Percentiles rank a stretch among this genome's conserved stretches.
Conservation (phyloP, 31 red algal species). For the Asparagopsis taxiformis region DNA sequence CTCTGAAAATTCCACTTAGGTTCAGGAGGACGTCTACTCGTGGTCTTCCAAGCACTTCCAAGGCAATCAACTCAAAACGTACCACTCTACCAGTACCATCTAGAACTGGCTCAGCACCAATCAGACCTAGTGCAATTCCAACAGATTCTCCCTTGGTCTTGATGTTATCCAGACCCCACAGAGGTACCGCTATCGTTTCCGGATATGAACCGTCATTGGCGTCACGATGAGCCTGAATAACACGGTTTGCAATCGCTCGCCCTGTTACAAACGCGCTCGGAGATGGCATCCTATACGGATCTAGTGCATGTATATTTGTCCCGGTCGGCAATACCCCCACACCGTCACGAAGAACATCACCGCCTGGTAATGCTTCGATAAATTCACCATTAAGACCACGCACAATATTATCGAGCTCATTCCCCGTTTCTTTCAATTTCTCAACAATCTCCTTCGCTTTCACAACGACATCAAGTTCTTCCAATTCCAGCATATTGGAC, state of each 20-base stretch:
- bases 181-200: constrained; percentile 70
- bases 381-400: constrained; percentile 57
- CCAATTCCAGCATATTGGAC: neutral
- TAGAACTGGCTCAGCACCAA: constrained; percentile 45
- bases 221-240: constrained; percentile 35
- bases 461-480: neutral
- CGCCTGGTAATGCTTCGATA: constrained; percentile 66
- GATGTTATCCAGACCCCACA: constrained; percentile 80
- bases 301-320: constrained; percentile 77
- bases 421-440: constrained; percentile 19
- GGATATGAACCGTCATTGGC: constrained; percentile 42
- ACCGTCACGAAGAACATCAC: constrained; percentile 69
- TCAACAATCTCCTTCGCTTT: constrained; percentile 21
- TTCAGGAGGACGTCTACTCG: constrained; percentile 67
- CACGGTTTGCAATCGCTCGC: constrained; percentile 37
- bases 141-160: constrained; percentile 80
- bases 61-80: constrained; percentile 57
- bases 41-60: constrained; percentile 33
- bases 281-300: constrained; percentile 71
- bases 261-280: constrained; percentile 39
- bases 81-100: constrained; percentile 73
- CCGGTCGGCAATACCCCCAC: constrained; percentile 67
- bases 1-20: constrained; percentile 70
- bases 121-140: constrained; percentile 59
- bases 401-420: constrained; percentile 52